phyloP scores from a whole-genome alignment of 768 basidiomycete species.

The Collybiopsis confluens region DNA sequence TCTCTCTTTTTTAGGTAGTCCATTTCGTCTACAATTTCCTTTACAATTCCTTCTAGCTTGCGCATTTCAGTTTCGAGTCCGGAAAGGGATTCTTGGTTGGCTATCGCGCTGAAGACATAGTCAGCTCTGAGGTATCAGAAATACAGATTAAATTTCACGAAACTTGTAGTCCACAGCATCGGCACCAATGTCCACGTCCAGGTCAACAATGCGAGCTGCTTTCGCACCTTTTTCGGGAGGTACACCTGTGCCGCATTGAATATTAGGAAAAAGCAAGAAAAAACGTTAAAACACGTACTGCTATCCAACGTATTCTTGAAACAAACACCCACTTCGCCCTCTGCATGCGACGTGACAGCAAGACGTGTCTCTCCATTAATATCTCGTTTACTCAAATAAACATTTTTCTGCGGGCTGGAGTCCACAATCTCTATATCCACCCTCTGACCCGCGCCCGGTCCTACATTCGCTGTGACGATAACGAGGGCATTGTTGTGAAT shows the following conservation, averaged over 20 bases:
- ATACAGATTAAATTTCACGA: conserved; percentile 22
- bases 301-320: conserved; percentile 77
- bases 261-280: background rate
- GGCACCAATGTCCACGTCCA: conserved; percentile 97
- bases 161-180: conserved; percentile 99
- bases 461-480: conserved; percentile 93
- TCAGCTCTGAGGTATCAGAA: conserved; percentile 6
- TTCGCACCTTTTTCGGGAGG: conserved; percentile 42
- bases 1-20: conserved; percentile 89
- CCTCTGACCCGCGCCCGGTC: conserved; percentile 69
- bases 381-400: conserved; percentile 84
- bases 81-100: conserved; percentile 95
- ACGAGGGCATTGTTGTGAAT: conserved; percentile 85
- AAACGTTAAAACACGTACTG: conserved; percentile 34
- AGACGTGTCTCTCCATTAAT: conserved; percentile 90
- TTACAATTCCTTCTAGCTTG: conserved; percentile 90
- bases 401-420: conserved; percentile 77
- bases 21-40: conserved; percentile 93
- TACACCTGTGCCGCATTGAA: conserved; percentile 14
- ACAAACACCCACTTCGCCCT: conserved; percentile 95
- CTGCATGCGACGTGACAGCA: conserved; percentile 89
- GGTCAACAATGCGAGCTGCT: conserved; percentile 70
- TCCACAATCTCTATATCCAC: conserved; percentile 95
- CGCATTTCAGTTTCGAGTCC: conserved; percentile 98
- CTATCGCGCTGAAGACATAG: conserved; percentile 71